Percentiles rank a stretch among this genome's conserved stretches.
phyloP scores from a whole-genome alignment of 495 filamentous ascomycete species.

The Lophiotrema nucula region DNA sequence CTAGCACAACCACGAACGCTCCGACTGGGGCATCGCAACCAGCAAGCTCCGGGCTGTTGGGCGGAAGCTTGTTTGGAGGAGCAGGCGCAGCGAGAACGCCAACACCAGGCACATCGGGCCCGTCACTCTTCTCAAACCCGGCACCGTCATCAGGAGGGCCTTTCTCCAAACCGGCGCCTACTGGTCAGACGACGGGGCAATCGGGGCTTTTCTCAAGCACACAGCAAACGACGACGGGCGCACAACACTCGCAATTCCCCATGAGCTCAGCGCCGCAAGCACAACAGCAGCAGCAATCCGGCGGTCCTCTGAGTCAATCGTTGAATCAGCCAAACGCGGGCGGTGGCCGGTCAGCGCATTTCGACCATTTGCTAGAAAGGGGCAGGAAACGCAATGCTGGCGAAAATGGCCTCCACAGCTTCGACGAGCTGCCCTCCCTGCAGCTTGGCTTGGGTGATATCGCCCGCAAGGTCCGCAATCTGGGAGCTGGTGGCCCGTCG shows the following conservation, averaged over 20 bases:
- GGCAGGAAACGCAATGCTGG: slow-evolving; percentile 58
- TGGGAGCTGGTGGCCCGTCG: slow-evolving; percentile 56
- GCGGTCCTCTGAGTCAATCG: slow-evolving; percentile 17
- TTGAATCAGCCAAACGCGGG: slow-evolving; percentile 25
- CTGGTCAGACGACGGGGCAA: slow-evolving; percentile 27
- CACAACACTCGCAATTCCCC: slow-evolving; percentile 9
- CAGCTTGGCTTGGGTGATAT: slow-evolving; percentile 87
- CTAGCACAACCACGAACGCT: slow-evolving; percentile 3
- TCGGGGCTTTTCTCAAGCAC: slow-evolving; percentile 18
- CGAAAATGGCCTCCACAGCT: slow-evolving; percentile 51
- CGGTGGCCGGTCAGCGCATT: slow-evolving; percentile 59
- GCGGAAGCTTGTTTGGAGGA: slow-evolving; percentile 16
- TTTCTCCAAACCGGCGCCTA: slow-evolving; percentile 3
- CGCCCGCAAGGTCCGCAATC: slow-evolving; percentile 74
- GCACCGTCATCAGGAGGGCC: not conserved
- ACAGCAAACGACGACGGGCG: slow-evolving; percentile 19
- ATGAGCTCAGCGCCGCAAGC: not conserved
- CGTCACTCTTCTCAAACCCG: slow-evolving; percentile 6
- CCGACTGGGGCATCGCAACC: slow-evolving; percentile 22
- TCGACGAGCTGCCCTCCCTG: slow-evolving; percentile 63
- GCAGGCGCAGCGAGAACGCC: slow-evolving; percentile 9
- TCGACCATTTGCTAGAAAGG: slow-evolving; percentile 81
- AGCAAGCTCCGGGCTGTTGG: slow-evolving; percentile 20
- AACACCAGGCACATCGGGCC: slow-evolving; percentile 18
- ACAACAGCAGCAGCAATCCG: slow-evolving; percentile 32